Base-by-base conservation (phyloP, 768 basidiomycete genomes). In the Mycena olivaceomarginata region DNA sequence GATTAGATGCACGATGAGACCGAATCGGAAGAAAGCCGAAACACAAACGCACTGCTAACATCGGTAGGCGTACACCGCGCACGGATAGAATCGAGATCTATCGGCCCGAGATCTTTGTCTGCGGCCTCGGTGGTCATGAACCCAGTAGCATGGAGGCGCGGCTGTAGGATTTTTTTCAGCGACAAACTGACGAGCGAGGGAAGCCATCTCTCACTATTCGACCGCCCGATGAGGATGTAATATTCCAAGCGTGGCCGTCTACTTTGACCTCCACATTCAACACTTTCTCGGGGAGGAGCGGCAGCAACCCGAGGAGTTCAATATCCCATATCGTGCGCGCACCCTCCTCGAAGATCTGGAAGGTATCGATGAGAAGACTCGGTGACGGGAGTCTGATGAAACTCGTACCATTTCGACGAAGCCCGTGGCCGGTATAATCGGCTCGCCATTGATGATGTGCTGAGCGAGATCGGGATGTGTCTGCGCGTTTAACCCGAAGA, bases 341-440 rank as follows among this genome's bases (percentile, higher is more conserved):
- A 59, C 80, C 77, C 51, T 80, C 79, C 18, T 74, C 70, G 5
- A 79, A 78, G 4, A 83, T 51, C 22, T 57, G 80, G 74, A 45
- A 82, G 39, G 15, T 57, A 46, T 48, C 82, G 81, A 22, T 80
- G 79, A 41, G 72, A 64, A 16, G 6, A 60, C 25, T 76, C 40
- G 81, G 70, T 22, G 78, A 74, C 59, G 31, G 80, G 51, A 41
- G 67, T 22, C 18, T 16, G 40, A 48, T 18, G 7, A 16, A 56
- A 1, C 39, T 51, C 80, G 5, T 74, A 85, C 86, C 85, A 85
- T 85, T 72, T 82, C 81, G 3, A 86, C 62, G 62, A 75, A 89
- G 31, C 88, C 88, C 11, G 88, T 83, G 3, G 87, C 87, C 7
- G 88, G 88, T 82, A 89, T 84, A 16, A 89, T 87, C 0, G 87